Percentiles rank a stretch among this genome's conserved stretches.
phyloP scores from a whole-genome alignment of 305 asterid species.

The Fraxinus xanthoxyloides region DNA sequence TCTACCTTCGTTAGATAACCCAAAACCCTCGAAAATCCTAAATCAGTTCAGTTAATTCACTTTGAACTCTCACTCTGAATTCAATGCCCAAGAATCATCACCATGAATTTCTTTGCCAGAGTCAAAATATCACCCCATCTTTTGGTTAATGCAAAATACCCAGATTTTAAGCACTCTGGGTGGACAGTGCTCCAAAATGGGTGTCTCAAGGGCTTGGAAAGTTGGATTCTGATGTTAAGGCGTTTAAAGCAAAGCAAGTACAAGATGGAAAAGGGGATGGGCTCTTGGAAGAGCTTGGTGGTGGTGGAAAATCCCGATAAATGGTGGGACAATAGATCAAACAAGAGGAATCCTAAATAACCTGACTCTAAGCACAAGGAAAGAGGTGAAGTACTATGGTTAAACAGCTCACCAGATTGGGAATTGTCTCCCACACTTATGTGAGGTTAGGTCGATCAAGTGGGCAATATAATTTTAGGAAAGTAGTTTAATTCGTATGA shows the following conservation, averaged over 20 bases:
- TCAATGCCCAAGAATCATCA: not conserved
- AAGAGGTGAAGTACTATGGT: slow-evolving; percentile 58
- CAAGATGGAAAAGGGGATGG: slow-evolving; percentile 31
- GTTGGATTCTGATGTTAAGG: slow-evolving; percentile 43
- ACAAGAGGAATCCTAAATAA: slow-evolving; percentile 47
- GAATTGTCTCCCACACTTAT: no score
- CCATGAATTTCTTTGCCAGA: slow-evolving; percentile 54
- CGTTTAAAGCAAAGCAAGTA: slow-evolving; percentile 18
- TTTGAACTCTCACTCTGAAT: not conserved
- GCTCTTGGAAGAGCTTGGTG: slow-evolving; percentile 52
- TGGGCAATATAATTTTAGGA: no score
- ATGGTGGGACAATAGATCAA: slow-evolving; percentile 49
- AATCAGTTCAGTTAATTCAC: not conserved
- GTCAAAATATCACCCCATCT: slow-evolving; percentile 25
- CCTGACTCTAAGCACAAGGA: slow-evolving; percentile 86
- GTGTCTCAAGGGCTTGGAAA: slow-evolving; percentile 41
- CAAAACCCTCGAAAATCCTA: not conserved
- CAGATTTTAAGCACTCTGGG: slow-evolving; percentile 88
- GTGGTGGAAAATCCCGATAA: slow-evolving; percentile 38
- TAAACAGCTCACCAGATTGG: slow-evolving; percentile 45
- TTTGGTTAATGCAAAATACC: slow-evolving; percentile 47
- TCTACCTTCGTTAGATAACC: not conserved
- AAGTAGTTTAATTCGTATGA: no score
- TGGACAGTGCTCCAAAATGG: slow-evolving; percentile 56
- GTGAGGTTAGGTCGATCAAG: no score